Evolutionary conservation across 352 stramenopile species (phyloP), one percentile per base, ranked within the genome.

Genomic region (Globisporangium carolinianum): DNA sequence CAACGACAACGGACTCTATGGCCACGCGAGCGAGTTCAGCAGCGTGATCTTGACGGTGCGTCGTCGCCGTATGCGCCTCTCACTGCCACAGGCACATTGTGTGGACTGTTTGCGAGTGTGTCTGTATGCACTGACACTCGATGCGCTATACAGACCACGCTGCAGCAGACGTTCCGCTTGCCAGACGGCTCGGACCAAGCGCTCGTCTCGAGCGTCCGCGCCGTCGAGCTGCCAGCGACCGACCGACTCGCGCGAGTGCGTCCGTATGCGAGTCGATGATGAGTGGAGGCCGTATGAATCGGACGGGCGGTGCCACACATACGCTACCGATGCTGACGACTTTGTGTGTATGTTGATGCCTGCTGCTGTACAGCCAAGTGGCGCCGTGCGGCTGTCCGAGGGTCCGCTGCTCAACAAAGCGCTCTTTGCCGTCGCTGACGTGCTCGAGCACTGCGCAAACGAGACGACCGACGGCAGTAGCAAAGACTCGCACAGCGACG

Each of bases 361-460:
- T 49, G 12, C 46, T 47, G 17, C 9, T 10, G 14, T 24, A 15
- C 48, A 83, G 70, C 48, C 68, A 47, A 64, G 57, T 47, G 38
- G 51, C 11, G 58, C 60, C 3, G 65, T 79, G 39, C 71, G 76
- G 32, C 56, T 86, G 5, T 69, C 71, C 0, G 76, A 87, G 53
- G 69, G 71, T 5, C 72, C 76, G n/a, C 42, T 86, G 35, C 60
- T 82, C 3, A 86, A 83, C 58, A 86, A 85, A 51, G 69, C 79
- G 14, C 42, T 87, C 35, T 79, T 75, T 12, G 66, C 75, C 8
- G 46, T 86, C 5, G 60, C 68, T 6, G 60, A 75, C n/a, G 77
- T 80, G 8, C 24, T 83, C 3, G 52, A 73, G 15, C 58, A 15
- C 14, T 52, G 39, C 14, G 38, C 35, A 6, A 24, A 9, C 14